Percentiles rank a stretch among this genome's conserved stretches.
Evolutionary conservation across 2,329 filamentous ascomycete genomes (phyloP).

Genomic region (Colletotrichum sp.): DNA sequence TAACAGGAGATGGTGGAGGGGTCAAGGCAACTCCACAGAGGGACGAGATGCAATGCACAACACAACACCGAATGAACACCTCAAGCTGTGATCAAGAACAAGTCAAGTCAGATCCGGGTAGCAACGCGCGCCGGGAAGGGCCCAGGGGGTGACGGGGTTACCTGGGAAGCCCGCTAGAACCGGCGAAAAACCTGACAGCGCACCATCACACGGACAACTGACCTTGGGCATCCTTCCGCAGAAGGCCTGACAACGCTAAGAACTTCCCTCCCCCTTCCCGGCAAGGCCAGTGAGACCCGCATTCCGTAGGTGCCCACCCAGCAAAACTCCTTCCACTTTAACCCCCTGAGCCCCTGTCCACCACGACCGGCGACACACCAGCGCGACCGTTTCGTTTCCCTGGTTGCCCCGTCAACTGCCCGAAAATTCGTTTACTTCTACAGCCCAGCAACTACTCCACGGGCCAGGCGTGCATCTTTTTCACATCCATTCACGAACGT

Average conservation of each 20-base stretch:
- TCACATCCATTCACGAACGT: constrained; percentile 20
- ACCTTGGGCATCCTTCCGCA: not conserved
- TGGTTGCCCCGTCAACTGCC: constrained; percentile 20
- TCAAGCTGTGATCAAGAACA: not conserved
- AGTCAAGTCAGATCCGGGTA: not conserved
- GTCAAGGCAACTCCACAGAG: constrained; percentile 6
- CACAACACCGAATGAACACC: not conserved
- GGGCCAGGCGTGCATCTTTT: constrained; percentile 15
- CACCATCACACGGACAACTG: constrained; percentile 15
- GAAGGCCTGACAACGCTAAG: not conserved
- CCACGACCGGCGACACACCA: not conserved
- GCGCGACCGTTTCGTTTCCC: constrained; percentile 8
- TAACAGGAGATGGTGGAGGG: not conserved
- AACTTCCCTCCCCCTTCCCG: not conserved
- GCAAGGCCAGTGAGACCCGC: not conserved
- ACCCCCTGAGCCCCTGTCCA: constrained; percentile 16
- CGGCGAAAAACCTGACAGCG: constrained; percentile 6
- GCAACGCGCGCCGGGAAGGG: constrained; percentile 31
- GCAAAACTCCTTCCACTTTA: constrained; percentile 1
- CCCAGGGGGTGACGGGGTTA: not conserved
- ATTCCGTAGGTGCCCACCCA: not conserved
- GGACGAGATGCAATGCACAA: not conserved
- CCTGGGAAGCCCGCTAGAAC: constrained; percentile 7
- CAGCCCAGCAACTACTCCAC: constrained; percentile 19
- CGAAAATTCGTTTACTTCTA: constrained; percentile 23